Evolutionary conservation across 805 yeast species (phyloP), one percentile per base, ranked within the genome.

Genomic region (Spathaspora girioi): DNA sequence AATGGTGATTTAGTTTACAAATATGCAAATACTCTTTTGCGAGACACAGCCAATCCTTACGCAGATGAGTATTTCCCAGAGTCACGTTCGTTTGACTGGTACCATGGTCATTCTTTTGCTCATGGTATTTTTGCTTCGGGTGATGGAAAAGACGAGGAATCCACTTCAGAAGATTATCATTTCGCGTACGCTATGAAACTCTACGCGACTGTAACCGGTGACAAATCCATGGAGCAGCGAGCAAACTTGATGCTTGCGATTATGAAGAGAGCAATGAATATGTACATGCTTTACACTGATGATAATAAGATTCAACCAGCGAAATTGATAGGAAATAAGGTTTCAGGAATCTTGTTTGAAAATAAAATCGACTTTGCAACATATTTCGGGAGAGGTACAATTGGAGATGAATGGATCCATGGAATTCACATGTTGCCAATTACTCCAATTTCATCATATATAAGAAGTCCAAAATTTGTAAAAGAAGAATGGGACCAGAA

Each of bases 361-460:
- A 86, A 86, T 65, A 86, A 86, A 60, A 63, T 84, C 44, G 91
- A 84, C 58, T 87, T 80, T 62, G 80, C 91, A 0, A 87, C 93
- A 0, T 87, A 84, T 64, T 87, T 87, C 62, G 92, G 92, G 15
- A 76, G 81, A 51, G 82, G 86, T n/a, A 64, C 80, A 5, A 65
- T 73, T 48, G 75, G 66, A 1, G 69, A 73, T 53, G 87, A 87
- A 60, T 87, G 83, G 72, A 83, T 87, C 46, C 92, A 87, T 59
- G 89, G 89, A 66, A 87, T 86, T 46, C 92, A 87, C 63, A 87
- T 87, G 76, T 70, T 87, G 32, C 94, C 93, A 17, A 76, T 86
- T 14, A 84, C 89, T 0, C 84, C 90, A 2, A 70, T 83, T 8
- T 83, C 89, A 5, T 80, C 87, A 0, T 83, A 77, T 58, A 74